These are phyloP conservation scores for Trametes polyzona DNA, from an alignment of 1,284 basidiomycete genomes.

Conservation along the genomic window DNA sequence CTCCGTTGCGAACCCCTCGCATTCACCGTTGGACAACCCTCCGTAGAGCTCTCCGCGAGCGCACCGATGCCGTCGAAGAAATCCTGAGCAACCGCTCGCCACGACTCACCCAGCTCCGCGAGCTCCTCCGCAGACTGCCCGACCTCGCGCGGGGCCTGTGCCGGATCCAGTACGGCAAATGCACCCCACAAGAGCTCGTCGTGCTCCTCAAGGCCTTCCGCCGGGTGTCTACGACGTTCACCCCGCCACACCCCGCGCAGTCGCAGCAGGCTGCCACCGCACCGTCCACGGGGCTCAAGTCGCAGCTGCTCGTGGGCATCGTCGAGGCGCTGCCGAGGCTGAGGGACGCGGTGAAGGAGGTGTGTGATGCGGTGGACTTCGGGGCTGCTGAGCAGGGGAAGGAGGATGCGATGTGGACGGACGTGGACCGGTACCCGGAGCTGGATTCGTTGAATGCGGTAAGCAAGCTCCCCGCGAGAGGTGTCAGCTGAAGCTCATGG, in stretches of 20 bases:
- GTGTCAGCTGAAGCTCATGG: not conserved
- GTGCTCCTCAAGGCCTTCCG: constrained; percentile 78
- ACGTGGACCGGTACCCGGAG: constrained; percentile 71
- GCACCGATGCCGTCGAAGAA: constrained; percentile 87
- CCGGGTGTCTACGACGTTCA: constrained; percentile 74
- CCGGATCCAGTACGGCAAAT: constrained; percentile 91
- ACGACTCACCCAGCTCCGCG: constrained; percentile 66
- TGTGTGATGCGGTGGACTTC: constrained; percentile 67
- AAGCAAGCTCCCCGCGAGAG: constrained; percentile 4
- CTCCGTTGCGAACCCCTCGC: not conserved
- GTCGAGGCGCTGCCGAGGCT: constrained; percentile 72
- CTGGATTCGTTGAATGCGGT: constrained; percentile 58
- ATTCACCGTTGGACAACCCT: not conserved
- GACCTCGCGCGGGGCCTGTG: constrained; percentile 91
- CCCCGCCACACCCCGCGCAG: constrained; percentile 23
- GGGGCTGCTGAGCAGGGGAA: constrained; percentile 70
- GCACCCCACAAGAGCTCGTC: constrained; percentile 84
- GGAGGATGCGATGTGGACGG: constrained; percentile 77
- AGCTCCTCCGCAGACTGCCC: constrained; percentile 75
- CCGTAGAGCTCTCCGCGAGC: constrained; percentile 68
- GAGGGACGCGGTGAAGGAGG: constrained; percentile 53
- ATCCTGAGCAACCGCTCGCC: constrained; percentile 64
- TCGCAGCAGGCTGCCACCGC: constrained; percentile 32
- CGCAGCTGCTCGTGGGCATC: constrained; percentile 73
- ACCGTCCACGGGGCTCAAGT: constrained; percentile 60